These are phyloP conservation scores for Trichomonascaceae sp. DNA, from an alignment of 1,139 yeast species.

Conservation along the genomic window DNA sequence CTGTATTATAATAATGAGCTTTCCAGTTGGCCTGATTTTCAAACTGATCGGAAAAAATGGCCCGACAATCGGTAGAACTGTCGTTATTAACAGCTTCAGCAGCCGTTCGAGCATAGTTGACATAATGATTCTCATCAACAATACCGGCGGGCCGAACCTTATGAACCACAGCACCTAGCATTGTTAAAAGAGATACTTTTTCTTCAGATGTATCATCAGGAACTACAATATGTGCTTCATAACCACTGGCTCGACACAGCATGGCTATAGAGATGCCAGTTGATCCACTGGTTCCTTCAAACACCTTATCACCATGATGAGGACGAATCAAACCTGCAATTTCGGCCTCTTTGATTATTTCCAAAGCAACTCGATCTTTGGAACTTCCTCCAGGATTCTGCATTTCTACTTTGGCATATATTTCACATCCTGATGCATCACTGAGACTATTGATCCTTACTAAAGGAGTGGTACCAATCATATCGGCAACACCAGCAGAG, in stretches of 20 bases:
- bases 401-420: conserved; percentile 82
- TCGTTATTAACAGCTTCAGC: conserved; percentile 51
- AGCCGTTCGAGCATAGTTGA: conserved; percentile 71
- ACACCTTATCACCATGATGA: conserved; percentile 56
- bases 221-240: conserved; percentile 83
- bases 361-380: conserved; percentile 87
- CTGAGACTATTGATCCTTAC: conserved; percentile 75
- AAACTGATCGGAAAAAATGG: conserved; percentile 91
- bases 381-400: conserved; percentile 94
- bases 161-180: conserved; percentile 81
- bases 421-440: conserved; percentile 66
- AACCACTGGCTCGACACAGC: conserved; percentile 81
- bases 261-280: conserved; percentile 93
- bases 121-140: conserved; percentile 89
- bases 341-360: conserved; percentile 71
- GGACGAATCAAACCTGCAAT: conserved; percentile 51
- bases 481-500: conserved; percentile 44
- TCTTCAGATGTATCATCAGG: conserved; percentile 92
- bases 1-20: conserved; percentile 75
- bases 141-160: conserved; percentile 92
- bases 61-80: conserved; percentile 33
- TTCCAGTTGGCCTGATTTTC: conserved; percentile 91
- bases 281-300: conserved; percentile 94
- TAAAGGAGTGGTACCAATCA: conserved; percentile 88
- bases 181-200: conserved; percentile 60